Base-by-base conservation (phyloP, 1,284 basidiomycete species). In the Xerocomus amazonicus region DNA sequence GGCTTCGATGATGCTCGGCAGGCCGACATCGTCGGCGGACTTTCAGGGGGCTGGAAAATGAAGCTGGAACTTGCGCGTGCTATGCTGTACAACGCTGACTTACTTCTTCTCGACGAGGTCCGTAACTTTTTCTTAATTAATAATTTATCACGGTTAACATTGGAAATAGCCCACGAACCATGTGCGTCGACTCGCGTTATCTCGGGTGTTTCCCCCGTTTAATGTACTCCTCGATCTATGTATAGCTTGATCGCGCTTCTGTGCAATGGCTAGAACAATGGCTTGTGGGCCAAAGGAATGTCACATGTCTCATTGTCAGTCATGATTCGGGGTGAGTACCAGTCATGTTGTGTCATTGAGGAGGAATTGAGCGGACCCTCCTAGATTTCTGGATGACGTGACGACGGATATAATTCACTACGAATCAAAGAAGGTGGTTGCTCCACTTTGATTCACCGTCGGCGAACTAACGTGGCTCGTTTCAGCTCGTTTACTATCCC, bases 31-130 rank as follows among this genome's bases (percentile, higher is more conserved):
- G 95, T 98, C 53, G 90, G 89, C 43, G 90, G 92, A 47, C 76
- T 98, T 52, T 97, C 94, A 17, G 97, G 97, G 69, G 96, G 97
- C 45, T 99, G 96, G 96, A 99, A 99, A 78, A 99, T 99, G 96
- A 92, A 93, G 76, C 81, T 93, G 55, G 96, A 89, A 74, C 81
- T 90, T 43, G 92, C 88, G 13, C 77, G 92, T 60, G 94, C 94
- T n/a, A 97, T 97, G 92, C 74, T 97, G 47, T 95, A 95, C 73
- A 91, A 94, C 63, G 97, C 95, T 34, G 94, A 97, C 72, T 81
- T 97, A 47, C 78, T 97, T 42, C 78, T 98, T 48, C 83, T 98
- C 46, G 92, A 94, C 67, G 87, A 89, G 75, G 83, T 86, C 38
- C 48, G 52, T 56, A 34, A 53, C 19, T 47, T 4, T 50, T 59